Conservation (phyloP, 2,329 filamentous ascomycete species). For the Pseudocercospora musae region DNA sequence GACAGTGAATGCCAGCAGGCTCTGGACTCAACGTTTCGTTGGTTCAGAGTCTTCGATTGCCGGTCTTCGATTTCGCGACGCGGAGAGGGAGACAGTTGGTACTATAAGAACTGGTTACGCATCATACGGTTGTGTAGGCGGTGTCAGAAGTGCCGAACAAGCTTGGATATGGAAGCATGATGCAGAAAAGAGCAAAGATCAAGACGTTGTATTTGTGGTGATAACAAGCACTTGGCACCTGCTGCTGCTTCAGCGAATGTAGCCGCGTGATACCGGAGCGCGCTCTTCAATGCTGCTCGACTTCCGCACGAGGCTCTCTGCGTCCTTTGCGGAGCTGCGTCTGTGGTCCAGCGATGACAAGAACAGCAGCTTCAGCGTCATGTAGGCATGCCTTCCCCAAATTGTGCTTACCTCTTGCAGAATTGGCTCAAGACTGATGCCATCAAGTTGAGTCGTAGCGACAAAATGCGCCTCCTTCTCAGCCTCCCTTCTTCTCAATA, state of each 20-base stretch:
- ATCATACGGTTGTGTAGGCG: conserved; percentile 26
- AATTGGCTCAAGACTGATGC: not conserved
- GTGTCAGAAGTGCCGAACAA: conserved; percentile 30
- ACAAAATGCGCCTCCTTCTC: not conserved
- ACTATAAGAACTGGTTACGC: conserved; percentile 31
- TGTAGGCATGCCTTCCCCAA: not conserved
- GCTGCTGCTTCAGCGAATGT: not conserved
- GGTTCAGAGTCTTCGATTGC: conserved; percentile 14
- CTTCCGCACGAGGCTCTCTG: not conserved
- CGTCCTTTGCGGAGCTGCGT: not conserved
- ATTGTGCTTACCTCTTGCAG: not conserved
- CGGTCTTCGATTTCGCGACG: conserved; percentile 26
- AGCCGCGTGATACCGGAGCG: not conserved
- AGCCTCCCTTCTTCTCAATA: conserved; percentile 4
- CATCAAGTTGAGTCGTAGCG: not conserved
- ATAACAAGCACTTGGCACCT: not conserved
- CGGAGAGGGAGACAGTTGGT: conserved; percentile 27
- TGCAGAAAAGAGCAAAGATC: not conserved
- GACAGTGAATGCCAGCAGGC: conserved; percentile 22
- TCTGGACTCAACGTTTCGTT: conserved; percentile 12
- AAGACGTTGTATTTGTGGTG: not conserved
- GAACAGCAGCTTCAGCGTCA: not conserved
- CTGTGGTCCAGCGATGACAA: not conserved
- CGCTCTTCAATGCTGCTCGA: not conserved
- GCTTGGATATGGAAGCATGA: not conserved